Evolutionary conservation across 179 eudicot species (phyloP), one percentile per base, ranked within the genome.

Genomic region (Nepenthes alata): DNA sequence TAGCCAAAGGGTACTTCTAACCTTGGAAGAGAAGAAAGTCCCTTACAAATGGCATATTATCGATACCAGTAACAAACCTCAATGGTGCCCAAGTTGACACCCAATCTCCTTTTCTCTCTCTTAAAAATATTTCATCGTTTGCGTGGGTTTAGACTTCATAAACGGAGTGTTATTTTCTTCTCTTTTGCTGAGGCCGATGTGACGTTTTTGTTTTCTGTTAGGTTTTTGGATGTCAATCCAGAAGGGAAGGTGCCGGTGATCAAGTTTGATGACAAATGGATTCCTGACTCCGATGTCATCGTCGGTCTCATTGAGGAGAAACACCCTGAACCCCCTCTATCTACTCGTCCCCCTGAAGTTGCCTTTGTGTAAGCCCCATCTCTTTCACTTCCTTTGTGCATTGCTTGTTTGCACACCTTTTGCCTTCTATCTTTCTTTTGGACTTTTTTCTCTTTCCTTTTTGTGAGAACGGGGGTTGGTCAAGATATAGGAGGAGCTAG

Each of bases 211-310:
- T 6, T 44, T 12, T 36, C 38, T 64, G n/a, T 39, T 67, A 91
- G 96, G 97, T 84, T 91, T 68, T 69, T 84, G 82, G 87, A 84
- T 47, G 78, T 53, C 61, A 81, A 75, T 64, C 91, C 97, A 2
- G 95, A 84, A 75, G 97, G 95, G 61, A 84, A 86, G 57, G 96
- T 91, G 55, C 97, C 96, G 1, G 70, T 88, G 74, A 78, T 88
- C 62, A 91, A 86, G 68, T 74, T 78, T 47, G 45, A 7, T 13
- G 90, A 78, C 15, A 80, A 88, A 60, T 91, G 96, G 95, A 74
- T 86, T 62, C 16, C 95, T 50, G 96, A 88, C 63, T 91, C 97
- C 65, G 97, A 88, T 81, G 89, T 86, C 57, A 84, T 91, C 57
- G 89, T 86, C 61, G 85, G 79, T 5, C 50, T 86, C 45, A 52